phyloP scores from a whole-genome alignment of 306 rosid species.

The Prunus salicina region DNA sequence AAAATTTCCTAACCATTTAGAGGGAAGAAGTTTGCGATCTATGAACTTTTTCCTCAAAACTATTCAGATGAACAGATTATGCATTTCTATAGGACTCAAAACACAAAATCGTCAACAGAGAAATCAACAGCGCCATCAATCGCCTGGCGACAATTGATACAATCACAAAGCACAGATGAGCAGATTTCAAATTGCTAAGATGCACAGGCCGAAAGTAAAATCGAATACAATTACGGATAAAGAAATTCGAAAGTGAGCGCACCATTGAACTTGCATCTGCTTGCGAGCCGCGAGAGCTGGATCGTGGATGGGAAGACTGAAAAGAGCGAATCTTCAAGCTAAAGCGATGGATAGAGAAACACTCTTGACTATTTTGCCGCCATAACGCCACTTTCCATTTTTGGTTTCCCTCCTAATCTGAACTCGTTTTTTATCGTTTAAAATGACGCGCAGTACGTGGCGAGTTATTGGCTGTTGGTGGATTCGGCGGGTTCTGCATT shows the following conservation, averaged over 20 bases:
- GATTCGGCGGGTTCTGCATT: background rate
- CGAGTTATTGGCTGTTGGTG: background rate
- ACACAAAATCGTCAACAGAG: background rate
- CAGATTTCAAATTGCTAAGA: background rate
- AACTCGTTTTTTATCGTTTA: too few relatives aligned
- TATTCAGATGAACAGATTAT: too few relatives aligned
- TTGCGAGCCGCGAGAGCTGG: background rate
- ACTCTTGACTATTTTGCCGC: background rate
- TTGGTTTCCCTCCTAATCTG: slow-evolving; percentile 18
- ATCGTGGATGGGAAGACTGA: background rate
- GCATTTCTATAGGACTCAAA: background rate
- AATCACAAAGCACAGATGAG: background rate
- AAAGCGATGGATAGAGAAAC: background rate
- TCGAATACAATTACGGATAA: background rate
- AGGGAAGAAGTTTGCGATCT: background rate
- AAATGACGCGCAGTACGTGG: background rate
- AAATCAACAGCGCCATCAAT: background rate
- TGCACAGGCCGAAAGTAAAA: background rate
- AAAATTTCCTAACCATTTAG: background rate
- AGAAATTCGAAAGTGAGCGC: background rate
- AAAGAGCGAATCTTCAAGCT: background rate
- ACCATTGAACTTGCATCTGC: slow-evolving; percentile 1
- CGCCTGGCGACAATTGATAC: background rate
- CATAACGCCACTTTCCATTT: slow-evolving; percentile 25
- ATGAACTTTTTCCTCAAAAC: background rate